A percentile compares a stretch with the other conserved stretches of the same genome.
phyloP scores from a whole-genome alignment of 108 stramenopile species.

The Cyclotella distinguenda region DNA sequence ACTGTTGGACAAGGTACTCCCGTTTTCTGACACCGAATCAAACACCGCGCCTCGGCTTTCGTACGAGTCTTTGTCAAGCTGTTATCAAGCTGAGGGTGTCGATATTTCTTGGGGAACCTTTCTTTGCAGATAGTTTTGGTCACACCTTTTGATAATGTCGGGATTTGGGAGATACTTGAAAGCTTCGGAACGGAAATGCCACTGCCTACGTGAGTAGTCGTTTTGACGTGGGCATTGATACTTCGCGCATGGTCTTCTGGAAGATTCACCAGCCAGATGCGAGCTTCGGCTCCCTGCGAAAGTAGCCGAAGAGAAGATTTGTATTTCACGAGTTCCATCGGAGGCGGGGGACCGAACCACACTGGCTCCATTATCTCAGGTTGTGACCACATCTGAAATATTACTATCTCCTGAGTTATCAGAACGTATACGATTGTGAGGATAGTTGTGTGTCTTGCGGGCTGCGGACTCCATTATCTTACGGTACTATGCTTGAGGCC shows the following conservation, averaged over 20 bases:
- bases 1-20: conserved; percentile 67
- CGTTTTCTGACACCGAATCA: conserved; percentile 53
- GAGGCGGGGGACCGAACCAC: conserved; percentile 40
- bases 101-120: conserved; percentile 92
- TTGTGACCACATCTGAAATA: too few species aligned
- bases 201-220: conserved; percentile 33
- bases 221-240: background rate
- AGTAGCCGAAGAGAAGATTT: conserved; percentile 40
- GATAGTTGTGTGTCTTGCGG: too few species aligned
- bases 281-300: conserved; percentile 87
- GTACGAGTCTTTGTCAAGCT: conserved; percentile 87
- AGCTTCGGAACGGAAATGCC: conserved; percentile 35
- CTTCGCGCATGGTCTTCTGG: background rate
- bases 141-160: conserved; percentile 12
- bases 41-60: conserved; percentile 71
- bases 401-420: too few species aligned
- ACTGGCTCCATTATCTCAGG: too few species aligned
- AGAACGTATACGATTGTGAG: too few species aligned
- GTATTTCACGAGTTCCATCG: conserved; percentile 22
- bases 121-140: conserved; percentile 79
- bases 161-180: conserved; percentile 7
- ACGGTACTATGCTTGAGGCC: too few species aligned
- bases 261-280: conserved; percentile 63
- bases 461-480: too few species aligned
- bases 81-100: conserved; percentile 90